Conservation (phyloP, 2,329 filamentous ascomycete species). For the Fusarium tupiense region DNA sequence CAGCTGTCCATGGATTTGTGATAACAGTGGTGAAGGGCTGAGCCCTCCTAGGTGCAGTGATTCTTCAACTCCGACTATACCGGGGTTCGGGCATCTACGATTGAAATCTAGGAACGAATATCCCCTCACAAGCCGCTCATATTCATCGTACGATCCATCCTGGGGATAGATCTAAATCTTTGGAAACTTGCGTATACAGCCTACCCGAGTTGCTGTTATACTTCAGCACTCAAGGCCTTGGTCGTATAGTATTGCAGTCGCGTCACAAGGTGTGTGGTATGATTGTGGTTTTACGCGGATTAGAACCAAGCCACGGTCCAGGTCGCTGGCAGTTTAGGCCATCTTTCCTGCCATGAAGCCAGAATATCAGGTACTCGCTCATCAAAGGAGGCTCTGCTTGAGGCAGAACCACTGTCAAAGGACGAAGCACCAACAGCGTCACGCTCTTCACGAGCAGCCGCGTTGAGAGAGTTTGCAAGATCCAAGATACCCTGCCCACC, state of each 20-base stretch:
- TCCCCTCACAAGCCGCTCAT: not conserved
- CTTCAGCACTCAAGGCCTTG: not conserved
- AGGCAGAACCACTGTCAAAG: slow-evolving; percentile 76
- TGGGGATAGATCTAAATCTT: not conserved
- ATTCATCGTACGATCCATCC: not conserved
- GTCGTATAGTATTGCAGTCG: not conserved
- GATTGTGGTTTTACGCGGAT: not conserved
- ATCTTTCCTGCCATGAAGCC: slow-evolving; percentile 92
- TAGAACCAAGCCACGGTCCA: slow-evolving; percentile 98
- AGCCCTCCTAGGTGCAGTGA: not conserved
- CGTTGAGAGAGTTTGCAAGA: slow-evolving; percentile 85
- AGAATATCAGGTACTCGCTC: slow-evolving; percentile 92
- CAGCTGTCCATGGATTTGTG: not conserved
- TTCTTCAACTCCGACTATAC: not conserved
- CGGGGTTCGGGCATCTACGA: slow-evolving; percentile 15
- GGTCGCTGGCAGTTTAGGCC: slow-evolving; percentile 88
- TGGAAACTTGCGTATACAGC: not conserved
- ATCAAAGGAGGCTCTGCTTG: slow-evolving; percentile 82
- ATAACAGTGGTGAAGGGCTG: not conserved
- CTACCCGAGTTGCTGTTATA: not conserved
- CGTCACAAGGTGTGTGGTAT: not conserved
- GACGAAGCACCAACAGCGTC: slow-evolving; percentile 68
- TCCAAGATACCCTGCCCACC: slow-evolving; percentile 93
- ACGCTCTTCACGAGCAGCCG: slow-evolving; percentile 80
- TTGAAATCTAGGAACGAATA: not conserved